Percentiles rank a stretch among this genome's conserved stretches.
Conservation (phyloP, 805 yeast genomes). For the Saccharomycopsis oosterbeekiorum region DNA sequence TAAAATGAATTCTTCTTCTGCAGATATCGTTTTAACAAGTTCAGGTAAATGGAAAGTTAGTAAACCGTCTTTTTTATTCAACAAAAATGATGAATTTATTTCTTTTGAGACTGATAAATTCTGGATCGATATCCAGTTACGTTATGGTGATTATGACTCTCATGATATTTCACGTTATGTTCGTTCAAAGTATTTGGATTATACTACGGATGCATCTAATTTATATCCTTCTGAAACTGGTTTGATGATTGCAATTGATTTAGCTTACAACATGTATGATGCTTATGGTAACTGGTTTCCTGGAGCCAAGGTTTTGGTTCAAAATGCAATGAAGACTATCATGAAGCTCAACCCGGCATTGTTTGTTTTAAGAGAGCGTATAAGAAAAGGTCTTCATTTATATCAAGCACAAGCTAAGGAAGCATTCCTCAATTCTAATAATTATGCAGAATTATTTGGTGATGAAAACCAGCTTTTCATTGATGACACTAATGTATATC, state of each 20-base stretch:
- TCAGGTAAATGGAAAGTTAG: conserved; percentile 76
- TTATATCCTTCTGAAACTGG: conserved; percentile 93
- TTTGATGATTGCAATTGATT: conserved; percentile 77
- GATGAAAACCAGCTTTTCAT: conserved; percentile 76
- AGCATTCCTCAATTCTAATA: conserved; percentile 77
- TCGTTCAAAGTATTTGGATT: conserved; percentile 85
- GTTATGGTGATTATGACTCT: conserved; percentile 96
- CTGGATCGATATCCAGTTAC: conserved; percentile 91
- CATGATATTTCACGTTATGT: conserved; percentile 94
- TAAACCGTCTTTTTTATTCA: conserved; percentile 70
- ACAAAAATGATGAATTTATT: conserved; percentile 53
- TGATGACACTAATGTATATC: conserved; percentile 89
- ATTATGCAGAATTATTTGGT: conserved; percentile 83
- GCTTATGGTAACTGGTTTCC: conserved; percentile 98
- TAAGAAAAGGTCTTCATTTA: conserved; percentile 86
- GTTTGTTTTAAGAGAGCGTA: conserved; percentile 83
- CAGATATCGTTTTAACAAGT: conserved; percentile 75
- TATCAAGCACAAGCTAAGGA: conserved; percentile 92
- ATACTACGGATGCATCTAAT: conserved; percentile 78
- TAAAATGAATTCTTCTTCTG: conserved; percentile 92
- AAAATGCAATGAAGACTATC: conserved; percentile 84
- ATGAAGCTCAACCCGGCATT: conserved; percentile 94
- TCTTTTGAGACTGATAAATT: conserved; percentile 55
- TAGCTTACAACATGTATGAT: conserved; percentile 93
- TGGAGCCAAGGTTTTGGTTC: conserved; percentile 82